Percentiles rank a stretch among this genome's conserved stretches.
These are phyloP conservation scores for Candolleomyces eurysporus DNA, from an alignment of 768 basidiomycete species.

Conservation along the genomic window DNA sequence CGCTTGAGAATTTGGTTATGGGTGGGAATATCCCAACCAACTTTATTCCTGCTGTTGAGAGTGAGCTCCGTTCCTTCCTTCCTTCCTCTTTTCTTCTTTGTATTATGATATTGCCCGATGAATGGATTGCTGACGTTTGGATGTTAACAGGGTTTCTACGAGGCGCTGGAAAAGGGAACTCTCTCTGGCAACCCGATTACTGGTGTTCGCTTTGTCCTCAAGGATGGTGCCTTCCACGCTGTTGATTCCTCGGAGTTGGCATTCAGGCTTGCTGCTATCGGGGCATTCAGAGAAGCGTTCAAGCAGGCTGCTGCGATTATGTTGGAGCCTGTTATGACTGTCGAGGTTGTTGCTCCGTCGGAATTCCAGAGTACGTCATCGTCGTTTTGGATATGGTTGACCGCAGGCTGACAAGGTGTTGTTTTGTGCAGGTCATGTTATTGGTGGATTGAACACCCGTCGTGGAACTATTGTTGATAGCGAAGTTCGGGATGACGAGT, in stretches of 20 bases:
- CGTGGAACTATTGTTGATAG: conserved; percentile 94
- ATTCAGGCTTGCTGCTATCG: conserved; percentile 86
- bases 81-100: too few relatives aligned
- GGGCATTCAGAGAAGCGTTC: conserved; percentile 92
- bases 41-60: conserved; percentile 94
- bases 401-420: neutral
- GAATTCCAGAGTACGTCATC: conserved; percentile 85
- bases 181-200: conserved; percentile 86
- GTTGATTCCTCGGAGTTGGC: conserved; percentile 97
- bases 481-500: conserved; percentile 96
- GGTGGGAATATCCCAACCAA: conserved; percentile 89
- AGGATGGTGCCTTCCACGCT: conserved; percentile 89
- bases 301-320: conserved; percentile 73
- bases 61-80: conserved; percentile 33
- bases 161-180: conserved; percentile 88
- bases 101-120: neutral
- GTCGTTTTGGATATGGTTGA: neutral
- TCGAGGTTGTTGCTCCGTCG: conserved; percentile 92
- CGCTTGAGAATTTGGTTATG: conserved; percentile 86
- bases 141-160: conserved; percentile 77
- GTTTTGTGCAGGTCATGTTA: conserved; percentile 63
- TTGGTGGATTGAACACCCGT: conserved; percentile 89
- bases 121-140: neutral
- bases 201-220: conserved; percentile 82
- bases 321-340: conserved; percentile 97